Evolutionary conservation across 306 rosid species (phyloP), one percentile per base, ranked within the genome.

Genomic region (Inga laurina): DNA sequence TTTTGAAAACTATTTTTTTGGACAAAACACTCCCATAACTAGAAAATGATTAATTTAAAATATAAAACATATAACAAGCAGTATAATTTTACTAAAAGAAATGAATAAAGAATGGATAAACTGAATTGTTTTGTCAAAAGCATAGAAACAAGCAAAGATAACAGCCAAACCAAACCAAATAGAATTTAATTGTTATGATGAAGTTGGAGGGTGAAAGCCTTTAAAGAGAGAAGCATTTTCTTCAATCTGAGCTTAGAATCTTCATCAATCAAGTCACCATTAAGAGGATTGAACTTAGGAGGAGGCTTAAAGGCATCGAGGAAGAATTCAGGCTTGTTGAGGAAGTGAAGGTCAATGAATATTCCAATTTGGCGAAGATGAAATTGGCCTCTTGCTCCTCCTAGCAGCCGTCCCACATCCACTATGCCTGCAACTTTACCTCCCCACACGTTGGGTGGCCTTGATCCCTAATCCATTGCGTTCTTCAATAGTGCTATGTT

Each of bases 321-420:
- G 84, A 81, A 84, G 61, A 86, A 84, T 84, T 84, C 89, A 4
- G 92, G 94, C 52, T 89, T 91, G 85, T 91, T 91, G 30, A 91
- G 86, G 90, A 89, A 91, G 82, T 89, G 94, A 62, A 91, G 85
- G 77, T 91, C 93, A 37, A 91, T 78, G 80, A 19, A 91, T 15
- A 91, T 83, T 59, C 94, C 94, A 30, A 88, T 84, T 39, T 89
- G 94, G 14, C 94, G 93, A 74, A 91, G 93, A 82, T 89, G 94
- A 56, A 78, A 89, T 19, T 91, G 94, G 8, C 87, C 67, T 39
- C 85, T 75, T 14, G 84, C 91, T 0, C 92, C 94, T 4, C 92
- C 91, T 11, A 44, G 5, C 5, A 3, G 10, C 32, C 75, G 56
- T 71, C 75, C 75, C 4, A 56, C 56, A 44, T 56, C 44, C 8